Conservation (phyloP, 352 stramenopile genomes). For the Sclerospora graminicola region DNA sequence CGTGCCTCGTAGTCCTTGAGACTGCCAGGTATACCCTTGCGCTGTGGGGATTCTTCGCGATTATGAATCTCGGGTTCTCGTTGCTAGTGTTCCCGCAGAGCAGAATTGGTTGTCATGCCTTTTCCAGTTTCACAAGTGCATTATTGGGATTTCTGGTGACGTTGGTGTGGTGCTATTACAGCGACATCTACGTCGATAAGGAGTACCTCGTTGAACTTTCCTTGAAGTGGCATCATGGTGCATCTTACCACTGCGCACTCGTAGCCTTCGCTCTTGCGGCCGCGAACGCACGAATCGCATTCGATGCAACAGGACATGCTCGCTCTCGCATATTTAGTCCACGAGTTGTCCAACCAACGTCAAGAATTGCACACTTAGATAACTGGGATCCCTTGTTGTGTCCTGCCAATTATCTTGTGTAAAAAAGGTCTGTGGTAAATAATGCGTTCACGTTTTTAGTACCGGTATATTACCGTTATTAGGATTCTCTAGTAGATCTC, state of each 20-base stretch:
- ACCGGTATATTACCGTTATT: not conserved
- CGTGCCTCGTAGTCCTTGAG: no score
- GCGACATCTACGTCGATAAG: constrained; percentile 34
- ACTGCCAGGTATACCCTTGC: no score
- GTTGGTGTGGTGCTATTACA: constrained; percentile 48
- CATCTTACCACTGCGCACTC: constrained; percentile 29
- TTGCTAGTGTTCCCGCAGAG: constrained; percentile 8
- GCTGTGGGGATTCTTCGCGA: no score
- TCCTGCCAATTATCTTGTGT: constrained; percentile 47
- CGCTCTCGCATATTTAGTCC: constrained; percentile 15
- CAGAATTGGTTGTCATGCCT: constrained; percentile 10
- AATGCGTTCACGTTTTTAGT: no score
- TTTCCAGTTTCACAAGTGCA: constrained; percentile 27
- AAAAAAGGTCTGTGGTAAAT: not conserved
- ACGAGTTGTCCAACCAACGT: constrained; percentile 11
- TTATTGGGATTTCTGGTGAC: constrained; percentile 27
- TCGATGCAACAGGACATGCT: constrained; percentile 7
- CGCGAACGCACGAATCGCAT: constrained; percentile 18
- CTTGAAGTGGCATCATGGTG: constrained; percentile 29
- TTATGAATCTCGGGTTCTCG: constrained; percentile 11
- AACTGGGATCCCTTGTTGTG: constrained; percentile 36
- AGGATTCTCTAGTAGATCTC: constrained; percentile 71
- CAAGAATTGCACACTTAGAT: constrained; percentile 5
- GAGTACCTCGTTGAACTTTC: constrained; percentile 24
- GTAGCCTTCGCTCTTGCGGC: constrained; percentile 17